phyloP scores from a whole-genome alignment of 2,329 filamentous ascomycete species.

The Aspergillus bombycis region DNA sequence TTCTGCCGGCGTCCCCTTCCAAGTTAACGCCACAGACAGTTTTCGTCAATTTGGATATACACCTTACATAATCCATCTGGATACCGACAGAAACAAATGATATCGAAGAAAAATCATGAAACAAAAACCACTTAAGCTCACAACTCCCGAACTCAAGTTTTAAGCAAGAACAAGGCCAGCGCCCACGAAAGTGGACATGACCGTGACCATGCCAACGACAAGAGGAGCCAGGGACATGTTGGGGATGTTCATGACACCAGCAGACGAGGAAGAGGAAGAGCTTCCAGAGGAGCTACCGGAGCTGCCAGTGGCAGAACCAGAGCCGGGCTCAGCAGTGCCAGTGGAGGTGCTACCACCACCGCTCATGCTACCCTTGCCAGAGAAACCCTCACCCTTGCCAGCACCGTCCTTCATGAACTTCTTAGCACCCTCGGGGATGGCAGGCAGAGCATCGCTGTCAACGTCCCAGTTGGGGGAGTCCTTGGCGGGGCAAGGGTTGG shows the following conservation, averaged over 20 bases:
- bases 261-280: conserved; percentile 32
- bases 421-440: conserved; percentile 58
- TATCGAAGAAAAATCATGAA: conserved; percentile 14
- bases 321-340: conserved; percentile 53
- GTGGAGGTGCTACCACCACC: conserved; percentile 55
- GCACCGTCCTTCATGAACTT: conserved; percentile 63
- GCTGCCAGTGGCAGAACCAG: conserved; percentile 41
- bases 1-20: conserved; percentile 5
- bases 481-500: conserved; percentile 58
- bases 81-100: conserved; percentile 12
- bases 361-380: conserved; percentile 59
- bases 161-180: conserved; percentile 45
- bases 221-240: conserved; percentile 55
- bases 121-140: conserved; percentile 2
- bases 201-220: conserved; percentile 55
- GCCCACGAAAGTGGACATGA: conserved; percentile 58
- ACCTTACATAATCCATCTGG: conserved; percentile 1
- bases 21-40: conserved; percentile 7
- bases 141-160: conserved; percentile 3
- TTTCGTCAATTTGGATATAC: conserved; percentile 11
- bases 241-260: conserved; percentile 46
- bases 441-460: conserved; percentile 55
- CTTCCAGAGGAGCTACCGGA: conserved; percentile 36
- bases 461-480: conserved; percentile 61
- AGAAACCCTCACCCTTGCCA: conserved; percentile 60